These are phyloP conservation scores for Raffaelea ambrosiae DNA, from an alignment of 2,329 filamentous ascomycete genomes.

Conservation along the genomic window DNA sequence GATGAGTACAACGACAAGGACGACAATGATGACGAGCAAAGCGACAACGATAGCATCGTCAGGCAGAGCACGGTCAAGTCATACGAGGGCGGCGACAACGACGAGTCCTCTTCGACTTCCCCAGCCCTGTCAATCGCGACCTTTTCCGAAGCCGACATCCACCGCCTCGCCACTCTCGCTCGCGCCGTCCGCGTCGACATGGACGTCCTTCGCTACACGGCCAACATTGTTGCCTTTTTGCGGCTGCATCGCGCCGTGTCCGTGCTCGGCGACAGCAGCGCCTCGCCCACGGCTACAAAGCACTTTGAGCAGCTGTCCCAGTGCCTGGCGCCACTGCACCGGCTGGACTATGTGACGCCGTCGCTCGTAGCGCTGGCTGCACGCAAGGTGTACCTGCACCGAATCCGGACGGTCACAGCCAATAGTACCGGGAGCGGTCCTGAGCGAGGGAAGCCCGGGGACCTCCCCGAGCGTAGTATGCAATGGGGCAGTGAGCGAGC, in stretches of 20 bases:
- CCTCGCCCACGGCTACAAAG: conserved; percentile 69
- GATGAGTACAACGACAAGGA: conserved; percentile 8
- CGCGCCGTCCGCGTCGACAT: conserved; percentile 56
- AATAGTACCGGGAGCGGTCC: conserved; percentile 13
- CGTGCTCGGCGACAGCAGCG: conserved; percentile 40
- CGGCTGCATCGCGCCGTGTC: conserved; percentile 79
- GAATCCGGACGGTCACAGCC: conserved; percentile 61
- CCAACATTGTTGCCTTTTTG: conserved; percentile 81
- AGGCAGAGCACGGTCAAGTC: conserved; percentile 2
- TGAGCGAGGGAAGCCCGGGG: not conserved
- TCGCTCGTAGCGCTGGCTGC: conserved; percentile 75
- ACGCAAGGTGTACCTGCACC: conserved; percentile 81
- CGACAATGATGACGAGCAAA: conserved; percentile 16
- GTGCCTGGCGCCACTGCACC: conserved; percentile 74
- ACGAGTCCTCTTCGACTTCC: too few species aligned
- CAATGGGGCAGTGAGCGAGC: conserved; percentile 81
- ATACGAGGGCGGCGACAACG: too few species aligned
- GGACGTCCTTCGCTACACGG: conserved; percentile 74
- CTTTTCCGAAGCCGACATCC: conserved; percentile 39
- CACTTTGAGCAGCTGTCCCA: conserved; percentile 64
- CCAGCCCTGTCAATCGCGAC: too few species aligned
- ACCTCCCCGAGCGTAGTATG: conserved; percentile 70
- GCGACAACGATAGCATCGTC: conserved; percentile 6
- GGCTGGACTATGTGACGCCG: conserved; percentile 72
- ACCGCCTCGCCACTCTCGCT: conserved; percentile 49